phyloP scores from a whole-genome alignment of 2,329 filamentous ascomycete species.

The Talaromyces sp. region DNA sequence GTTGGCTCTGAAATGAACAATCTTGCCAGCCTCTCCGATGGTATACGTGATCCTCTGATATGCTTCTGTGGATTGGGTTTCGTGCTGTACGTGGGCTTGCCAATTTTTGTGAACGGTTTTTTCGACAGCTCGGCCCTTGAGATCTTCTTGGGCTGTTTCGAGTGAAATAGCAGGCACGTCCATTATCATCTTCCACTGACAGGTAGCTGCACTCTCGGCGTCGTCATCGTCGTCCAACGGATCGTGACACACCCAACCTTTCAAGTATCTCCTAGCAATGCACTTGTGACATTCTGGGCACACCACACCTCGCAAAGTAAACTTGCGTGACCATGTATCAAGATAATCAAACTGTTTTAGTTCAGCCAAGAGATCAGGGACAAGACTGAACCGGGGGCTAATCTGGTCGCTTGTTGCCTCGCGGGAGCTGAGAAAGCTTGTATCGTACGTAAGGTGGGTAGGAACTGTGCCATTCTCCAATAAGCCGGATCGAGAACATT shows the following conservation, averaged over 20 bases:
- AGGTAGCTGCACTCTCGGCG: constrained; percentile 29
- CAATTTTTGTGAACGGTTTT: constrained; percentile 21
- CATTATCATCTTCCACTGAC: constrained; percentile 40
- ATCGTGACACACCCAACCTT: constrained; percentile 54
- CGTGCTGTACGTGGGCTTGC: constrained; percentile 22
- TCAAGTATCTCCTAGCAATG: constrained; percentile 57
- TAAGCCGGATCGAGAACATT: constrained; percentile 55
- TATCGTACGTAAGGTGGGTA: constrained; percentile 45
- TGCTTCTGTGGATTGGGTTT: constrained; percentile 27
- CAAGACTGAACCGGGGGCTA: constrained; percentile 33
- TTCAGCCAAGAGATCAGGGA: constrained; percentile 38
- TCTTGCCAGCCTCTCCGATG: constrained; percentile 36
- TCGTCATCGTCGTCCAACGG: constrained; percentile 4
- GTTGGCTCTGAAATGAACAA: constrained; percentile 56
- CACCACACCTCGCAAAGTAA: constrained; percentile 59
- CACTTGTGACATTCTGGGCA: constrained; percentile 62
- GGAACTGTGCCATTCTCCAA: constrained; percentile 31
- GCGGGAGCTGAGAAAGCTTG: constrained; percentile 54
- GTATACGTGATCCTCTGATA: constrained; percentile 33
- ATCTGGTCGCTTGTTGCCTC: constrained; percentile 39
- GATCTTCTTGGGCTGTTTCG: constrained; percentile 28
- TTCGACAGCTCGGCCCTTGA: constrained; percentile 27
- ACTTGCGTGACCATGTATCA: constrained; percentile 44
- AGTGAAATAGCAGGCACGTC: constrained; percentile 25
- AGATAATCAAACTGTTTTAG: constrained; percentile 27